These are phyloP conservation scores for Alisma plantagoaquatica DNA, from an alignment of 106 monocot species.

Conservation along the genomic window DNA sequence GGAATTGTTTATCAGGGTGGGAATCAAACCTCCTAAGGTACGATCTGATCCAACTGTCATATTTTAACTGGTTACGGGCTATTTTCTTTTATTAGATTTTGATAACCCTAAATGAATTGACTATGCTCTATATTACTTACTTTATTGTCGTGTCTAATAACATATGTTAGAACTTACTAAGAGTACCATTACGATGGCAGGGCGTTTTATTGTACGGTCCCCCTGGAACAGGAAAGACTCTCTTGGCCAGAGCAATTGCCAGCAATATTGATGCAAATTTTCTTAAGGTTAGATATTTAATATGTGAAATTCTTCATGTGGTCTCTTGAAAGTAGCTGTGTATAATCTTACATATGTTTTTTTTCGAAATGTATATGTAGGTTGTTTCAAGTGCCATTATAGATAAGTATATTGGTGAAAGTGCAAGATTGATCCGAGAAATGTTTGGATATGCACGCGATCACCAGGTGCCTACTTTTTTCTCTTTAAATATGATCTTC, in stretches of 20 bases:
- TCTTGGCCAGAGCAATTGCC: conserved; percentile 87
- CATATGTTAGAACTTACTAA: too few relatives aligned
- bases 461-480: conserved; percentile 79
- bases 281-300: conserved; percentile 51
- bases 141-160: too few relatives aligned
- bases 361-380: conserved; percentile 14
- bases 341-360: neutral
- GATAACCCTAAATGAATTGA: neutral
- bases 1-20: conserved; percentile 77
- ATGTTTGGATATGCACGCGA: conserved; percentile 93
- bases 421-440: conserved; percentile 79
- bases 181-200: too few relatives aligned
- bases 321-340: neutral
- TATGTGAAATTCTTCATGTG: neutral
- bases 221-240: conserved; percentile 88
- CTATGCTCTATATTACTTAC: too few relatives aligned
- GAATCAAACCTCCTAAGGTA: conserved; percentile 97
- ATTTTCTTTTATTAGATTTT: neutral
- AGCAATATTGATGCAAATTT: conserved; percentile 95
- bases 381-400: conserved; percentile 93
- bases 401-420: conserved; percentile 93
- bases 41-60: neutral
- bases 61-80: neutral
- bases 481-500: too few relatives aligned
- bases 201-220: conserved; percentile 94